Evolutionary conservation across 2,329 filamentous ascomycete species (phyloP).

Genomic region (Leptographium flavum): DNA sequence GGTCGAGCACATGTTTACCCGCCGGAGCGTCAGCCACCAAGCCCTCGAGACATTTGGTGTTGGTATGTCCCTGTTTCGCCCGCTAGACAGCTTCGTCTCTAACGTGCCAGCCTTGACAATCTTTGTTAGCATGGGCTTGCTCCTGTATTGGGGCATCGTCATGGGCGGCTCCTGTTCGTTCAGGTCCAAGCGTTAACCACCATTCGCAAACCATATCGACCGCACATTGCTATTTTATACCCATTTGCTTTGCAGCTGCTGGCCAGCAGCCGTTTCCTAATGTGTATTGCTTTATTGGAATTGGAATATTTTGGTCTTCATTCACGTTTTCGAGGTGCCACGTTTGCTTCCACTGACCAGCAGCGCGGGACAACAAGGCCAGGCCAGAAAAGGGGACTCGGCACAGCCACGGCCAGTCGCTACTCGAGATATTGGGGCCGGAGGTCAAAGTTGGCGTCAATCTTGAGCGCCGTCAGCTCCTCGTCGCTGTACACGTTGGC

Average conservation of each 20-base stretch:
- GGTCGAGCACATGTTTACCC: background rate
- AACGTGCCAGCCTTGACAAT: conserved; percentile 2
- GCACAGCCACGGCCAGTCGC: background rate
- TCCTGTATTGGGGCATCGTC: conserved; percentile 5
- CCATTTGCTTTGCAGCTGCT: background rate
- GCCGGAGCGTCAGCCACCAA: conserved; percentile 3
- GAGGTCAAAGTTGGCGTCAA: conserved; percentile 9
- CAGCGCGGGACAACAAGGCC: background rate
- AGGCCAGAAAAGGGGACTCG: too few relatives aligned
- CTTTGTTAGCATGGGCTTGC: conserved; percentile 4
- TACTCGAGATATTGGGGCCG: conserved; percentile 7
- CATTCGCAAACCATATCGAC: background rate
- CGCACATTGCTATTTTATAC: background rate
- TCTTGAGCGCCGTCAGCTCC: conserved; percentile 4
- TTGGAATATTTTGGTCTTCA: too few relatives aligned
- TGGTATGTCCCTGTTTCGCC: background rate
- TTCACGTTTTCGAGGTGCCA: too few relatives aligned
- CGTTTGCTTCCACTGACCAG: too few relatives aligned
- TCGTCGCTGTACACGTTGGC: conserved; percentile 10
- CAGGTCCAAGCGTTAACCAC: background rate
- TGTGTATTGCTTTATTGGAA: too few relatives aligned
- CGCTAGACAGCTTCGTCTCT: background rate
- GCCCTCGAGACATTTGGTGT: conserved; percentile 1
- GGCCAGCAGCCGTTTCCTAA: too few relatives aligned
- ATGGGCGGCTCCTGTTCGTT: conserved; percentile 1